Evolutionary conservation across 306 rosid genomes (phyloP).

Genomic region (Carpinus fangiana): DNA sequence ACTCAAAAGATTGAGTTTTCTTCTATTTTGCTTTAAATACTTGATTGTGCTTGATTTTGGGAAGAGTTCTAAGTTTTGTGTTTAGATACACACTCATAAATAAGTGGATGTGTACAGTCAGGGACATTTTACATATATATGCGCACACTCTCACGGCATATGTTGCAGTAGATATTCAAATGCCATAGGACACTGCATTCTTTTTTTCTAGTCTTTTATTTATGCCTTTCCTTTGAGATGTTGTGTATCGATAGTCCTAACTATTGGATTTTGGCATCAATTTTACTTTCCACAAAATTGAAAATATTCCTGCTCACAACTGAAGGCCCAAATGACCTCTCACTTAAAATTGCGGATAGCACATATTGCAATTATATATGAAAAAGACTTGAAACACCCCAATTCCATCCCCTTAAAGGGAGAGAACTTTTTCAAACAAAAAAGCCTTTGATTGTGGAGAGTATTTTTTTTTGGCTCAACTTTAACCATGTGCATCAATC

Average conservation of each 20-base stretch:
- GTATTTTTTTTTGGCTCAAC: not conserved
- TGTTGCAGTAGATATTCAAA: not conserved
- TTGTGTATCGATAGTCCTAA: not conserved
- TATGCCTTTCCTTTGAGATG: not conserved
- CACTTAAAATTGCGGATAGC: no score
- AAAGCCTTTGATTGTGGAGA: slow-evolving; percentile 34
- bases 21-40: no score
- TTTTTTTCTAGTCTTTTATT: not conserved
- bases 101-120: no score
- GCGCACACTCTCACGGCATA: no score
- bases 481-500: slow-evolving; percentile 8
- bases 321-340: not conserved
- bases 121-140: no score
- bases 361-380: not conserved
- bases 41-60: no score
- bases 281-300: not conserved
- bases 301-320: not conserved
- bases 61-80: no score
- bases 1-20: no score
- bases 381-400: not conserved
- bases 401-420: not conserved
- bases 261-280: not conserved
- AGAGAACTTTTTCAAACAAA: not conserved
- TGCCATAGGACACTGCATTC: not conserved
- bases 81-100: no score